Base-by-base conservation (phyloP, 2,329 filamentous ascomycete species). In the Coniochaeta hoffmannii region DNA sequence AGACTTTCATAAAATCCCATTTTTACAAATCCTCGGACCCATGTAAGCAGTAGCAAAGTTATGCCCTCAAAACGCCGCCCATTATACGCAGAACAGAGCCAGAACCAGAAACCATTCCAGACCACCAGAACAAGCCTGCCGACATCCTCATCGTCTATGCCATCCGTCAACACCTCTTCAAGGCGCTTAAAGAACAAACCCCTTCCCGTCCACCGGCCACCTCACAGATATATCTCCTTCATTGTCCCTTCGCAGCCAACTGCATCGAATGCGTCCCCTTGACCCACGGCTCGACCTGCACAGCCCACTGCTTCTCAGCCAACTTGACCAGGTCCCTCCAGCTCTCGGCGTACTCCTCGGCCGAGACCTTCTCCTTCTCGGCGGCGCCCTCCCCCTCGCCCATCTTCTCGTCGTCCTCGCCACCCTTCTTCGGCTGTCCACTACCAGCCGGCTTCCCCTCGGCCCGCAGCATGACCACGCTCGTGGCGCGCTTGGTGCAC, bases 401-500 rank as follows among this genome's bases (percentile, higher is more conserved):
- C 63, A 73, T 73, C 65, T 69, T 68, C 55, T 71, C 72, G 66
- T 76, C 79, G 66, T 73, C 72, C 66, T 76, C 79, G 66, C 73
- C 72, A 59, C 64, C 32, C 74, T 64, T 68, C 68, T 61, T 73
- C 70, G 54, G n/a, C n/a, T n/a, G n/a, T n/a, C n/a, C n/a, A n/a
- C n/a, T 70, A 68, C 72, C 28, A 1, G 79, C 80, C 71, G 85
- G 82, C 68, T 81, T 81, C 57, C 66, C 66, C 61, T 68, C 63
- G 54, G 66, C 58, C 61, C 66, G 65, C 56, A 88, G 84, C 91
- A 99, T 96, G 65, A 97, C 90, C 55, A 99, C 94, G 71, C 89
- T 95, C 34, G 94, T 99, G 53, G 94, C 94, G 61, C 94, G 81
- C 86, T 97, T 99, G 52, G 94, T 99, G 72, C 87, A 89, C 58